Evolutionary conservation across 2,329 filamentous ascomycete species (phyloP), one percentile per base, ranked within the genome.

Genomic region (Fusarium siculi): DNA sequence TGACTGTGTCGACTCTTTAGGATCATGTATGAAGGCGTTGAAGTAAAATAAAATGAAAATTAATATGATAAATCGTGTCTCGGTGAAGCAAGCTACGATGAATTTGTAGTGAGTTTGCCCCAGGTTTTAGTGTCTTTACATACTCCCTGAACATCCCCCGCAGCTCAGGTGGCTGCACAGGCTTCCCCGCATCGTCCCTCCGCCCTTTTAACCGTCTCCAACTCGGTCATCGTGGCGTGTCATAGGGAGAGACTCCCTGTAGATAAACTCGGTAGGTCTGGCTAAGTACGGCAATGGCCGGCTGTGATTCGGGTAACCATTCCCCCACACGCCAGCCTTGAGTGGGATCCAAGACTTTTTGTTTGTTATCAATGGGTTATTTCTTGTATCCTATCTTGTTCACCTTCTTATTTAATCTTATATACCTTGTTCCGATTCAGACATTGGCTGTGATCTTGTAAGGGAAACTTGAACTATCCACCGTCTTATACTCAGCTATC

Each of bases 281-380:
- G 79, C 74, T 80, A 78, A 72, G 77, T 73, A 72, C 80, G 80
- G 80, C 80, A 82, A 81, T 81, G 79, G 76, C 73, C 80, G 80
- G 80, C 80, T 81, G 72, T 74, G 73, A 73, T 73, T 76, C 74
- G 65, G 71, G 71, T 77, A 77, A 78, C 72, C 60, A 63, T 61
- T 55, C 72, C 65, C 66, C 68, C 70, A 66, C 73, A 71, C 57
- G 30, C 47, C 39, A 46, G 44, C 58, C 25, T 39, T 18, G n/a
- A 64, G 40, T 60, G 58, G 63, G 56, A 43, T 50, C 58, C 34
- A 49, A 37, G 37, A 32, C 30, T 52, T 40, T 54, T 54, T 37
- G 40, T 50, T 28, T 61, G 34, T 36, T 54, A 32, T 52, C 25
- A 25, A 39, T 28, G 54, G 34, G 28, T 56, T 36, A 50, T 15